Evolutionary conservation across 805 yeast species (phyloP), one percentile per base, ranked within the genome.

Genomic region (Myxozyma lipomycoides): DNA sequence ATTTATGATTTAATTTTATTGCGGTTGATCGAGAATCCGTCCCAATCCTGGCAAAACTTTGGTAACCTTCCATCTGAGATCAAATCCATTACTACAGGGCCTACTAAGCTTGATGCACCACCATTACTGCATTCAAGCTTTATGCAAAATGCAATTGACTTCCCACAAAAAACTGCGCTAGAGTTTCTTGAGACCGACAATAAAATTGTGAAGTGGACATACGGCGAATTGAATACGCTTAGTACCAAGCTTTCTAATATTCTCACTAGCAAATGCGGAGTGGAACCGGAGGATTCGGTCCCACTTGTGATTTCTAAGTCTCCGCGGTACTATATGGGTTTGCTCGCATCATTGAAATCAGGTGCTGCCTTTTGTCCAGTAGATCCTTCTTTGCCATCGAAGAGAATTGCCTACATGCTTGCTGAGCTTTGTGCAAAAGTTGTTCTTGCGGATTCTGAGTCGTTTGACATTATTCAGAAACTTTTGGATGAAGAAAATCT

Each of bases 301-400:
- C 61, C 58, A 10, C 26, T 49, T 3, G 45, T 42, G 25, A 6
- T 58, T 43, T 7, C 37, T 7, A 58, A 58, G 26, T 53, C 55
- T 4, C 48, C 54, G 1, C 28, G 36, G 30, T 46, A 46, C 24
- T 58, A 58, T 36, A 39, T 44, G 3, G 41, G 45, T 9, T 19
- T 57, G 21, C 40, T 58, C 9, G 56, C 48, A 3, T 35, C 39
- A 15, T 26, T 58, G 36, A 58, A 58, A 34, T 41, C 51, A 22
- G 60, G 60, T 9, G 52, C 51, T 4, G 56, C 56, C 6, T 58
- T 58, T 23, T 54, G 52, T 22, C 60, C 61, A 4, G 40, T 58
- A 10, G 61, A 58, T 25, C 46, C 51, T n/a, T 23, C 44, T 9
- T 10, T 47, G 21, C 61, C 61, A 9, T 1, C 45, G 17, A 46